These are phyloP conservation scores for Microthyrium microscopicum DNA, from an alignment of 2,329 filamentous ascomycete species.

Conservation along the genomic window DNA sequence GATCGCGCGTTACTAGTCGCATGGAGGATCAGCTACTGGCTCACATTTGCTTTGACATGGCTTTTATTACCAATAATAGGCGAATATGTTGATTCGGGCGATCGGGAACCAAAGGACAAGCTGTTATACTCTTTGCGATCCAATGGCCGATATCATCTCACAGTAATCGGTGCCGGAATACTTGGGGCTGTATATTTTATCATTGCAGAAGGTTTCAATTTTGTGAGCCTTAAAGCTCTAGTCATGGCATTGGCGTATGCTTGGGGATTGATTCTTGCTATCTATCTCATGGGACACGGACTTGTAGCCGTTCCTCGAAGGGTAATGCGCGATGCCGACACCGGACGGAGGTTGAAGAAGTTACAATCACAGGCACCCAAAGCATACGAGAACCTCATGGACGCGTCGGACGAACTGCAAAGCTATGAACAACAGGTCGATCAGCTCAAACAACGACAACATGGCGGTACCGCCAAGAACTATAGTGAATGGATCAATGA, in stretches of 20 bases:
- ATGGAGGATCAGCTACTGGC: conserved; percentile 94
- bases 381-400: conserved; percentile 73
- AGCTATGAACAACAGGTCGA: conserved; percentile 66
- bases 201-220: conserved; percentile 55
- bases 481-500: conserved; percentile 96
- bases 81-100: conserved; percentile 89
- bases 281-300: conserved; percentile 96
- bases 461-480: conserved; percentile 52
- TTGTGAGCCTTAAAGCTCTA: conserved; percentile 59
- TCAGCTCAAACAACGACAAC: conserved; percentile 67
- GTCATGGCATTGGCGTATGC: conserved; percentile 91
- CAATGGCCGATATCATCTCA: conserved; percentile 78
- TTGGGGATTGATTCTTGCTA: conserved; percentile 79
- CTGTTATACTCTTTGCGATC: conserved; percentile 69
- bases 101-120: conserved; percentile 68
- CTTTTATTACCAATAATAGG: conserved; percentile 81
- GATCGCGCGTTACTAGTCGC: conserved; percentile 62
- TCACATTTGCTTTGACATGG: conserved; percentile 92
- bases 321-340: conserved; percentile 63
- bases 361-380: conserved; percentile 67
- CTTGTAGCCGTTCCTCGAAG: conserved; percentile 77
- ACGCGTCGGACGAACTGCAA: conserved; percentile 63
- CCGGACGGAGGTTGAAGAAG: conserved; percentile 54
- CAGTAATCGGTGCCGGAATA: conserved; percentile 53
- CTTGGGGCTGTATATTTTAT: conserved; percentile 72